phyloP scores from a whole-genome alignment of 306 rosid species.

The Elaeagnus macrophylla region DNA sequence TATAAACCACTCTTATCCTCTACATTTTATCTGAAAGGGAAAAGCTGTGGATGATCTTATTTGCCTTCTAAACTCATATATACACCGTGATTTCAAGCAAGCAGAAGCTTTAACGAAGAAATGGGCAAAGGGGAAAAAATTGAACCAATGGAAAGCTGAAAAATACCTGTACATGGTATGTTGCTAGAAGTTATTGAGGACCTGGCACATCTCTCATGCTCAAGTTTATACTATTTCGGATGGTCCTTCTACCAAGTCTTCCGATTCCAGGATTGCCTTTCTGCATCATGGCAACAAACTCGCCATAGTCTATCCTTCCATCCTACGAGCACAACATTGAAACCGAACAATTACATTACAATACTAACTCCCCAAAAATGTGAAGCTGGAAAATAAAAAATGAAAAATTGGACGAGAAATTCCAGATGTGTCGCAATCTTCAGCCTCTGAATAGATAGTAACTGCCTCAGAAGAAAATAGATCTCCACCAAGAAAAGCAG shows the following conservation, averaged over 20 bases:
- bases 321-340: conserved; percentile 39
- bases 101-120: not conserved
- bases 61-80: not conserved
- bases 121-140: not conserved
- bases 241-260: conserved; percentile 91
- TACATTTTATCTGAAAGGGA: too few species aligned
- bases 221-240: conserved; percentile 83
- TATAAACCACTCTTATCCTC: too few species aligned
- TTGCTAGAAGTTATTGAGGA: conserved; percentile 41
- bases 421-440: not conserved
- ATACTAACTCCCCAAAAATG: not conserved
- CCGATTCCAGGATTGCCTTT: conserved; percentile 82
- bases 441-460: not conserved
- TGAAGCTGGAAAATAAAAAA: not conserved
- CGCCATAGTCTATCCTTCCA: conserved; percentile 90
- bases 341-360: not conserved
- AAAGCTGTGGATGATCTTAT: not conserved
- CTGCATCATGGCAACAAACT: conserved; percentile 95
- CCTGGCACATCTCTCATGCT: conserved; percentile 87
- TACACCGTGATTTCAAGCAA: not conserved
- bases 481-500: too few species aligned
- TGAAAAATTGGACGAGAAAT: not conserved
- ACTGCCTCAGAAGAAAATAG: not conserved
- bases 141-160: not conserved
- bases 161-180: conserved; percentile 41